Evolutionary conservation across 176 grass and related monocot genomes (phyloP).

Genomic region (Aegilops sharonensis): DNA sequence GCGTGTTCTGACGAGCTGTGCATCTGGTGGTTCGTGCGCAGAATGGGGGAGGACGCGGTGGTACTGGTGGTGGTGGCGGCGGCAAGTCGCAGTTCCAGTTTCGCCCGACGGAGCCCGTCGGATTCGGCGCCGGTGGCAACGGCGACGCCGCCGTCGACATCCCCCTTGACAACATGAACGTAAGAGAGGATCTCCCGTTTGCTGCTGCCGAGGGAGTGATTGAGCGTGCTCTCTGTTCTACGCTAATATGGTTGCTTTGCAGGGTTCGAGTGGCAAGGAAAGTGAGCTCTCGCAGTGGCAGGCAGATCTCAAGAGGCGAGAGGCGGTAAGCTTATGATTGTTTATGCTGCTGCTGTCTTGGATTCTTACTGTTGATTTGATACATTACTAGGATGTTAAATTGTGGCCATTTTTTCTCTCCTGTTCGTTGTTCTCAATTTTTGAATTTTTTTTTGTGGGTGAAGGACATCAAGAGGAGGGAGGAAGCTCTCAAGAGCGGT

Average conservation of each 20-base stretch:
- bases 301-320: conserved; percentile 70
- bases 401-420: conserved; percentile 3
- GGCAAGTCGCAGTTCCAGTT: conserved; percentile 49
- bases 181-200: conserved; percentile 31
- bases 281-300: conserved; percentile 76
- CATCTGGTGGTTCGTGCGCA: conserved; percentile 39
- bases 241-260: neutral
- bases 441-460: conserved; percentile 37
- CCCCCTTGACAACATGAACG: conserved; percentile 68
- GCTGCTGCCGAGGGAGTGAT: neutral
- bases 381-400: neutral
- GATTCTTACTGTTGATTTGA: neutral
- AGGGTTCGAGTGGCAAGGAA: conserved; percentile 66
- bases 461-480: conserved; percentile 79
- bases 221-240: neutral
- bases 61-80: conserved; percentile 4
- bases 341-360: neutral
- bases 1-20: neutral
- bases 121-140: conserved; percentile 45
- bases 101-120: conserved; percentile 40
- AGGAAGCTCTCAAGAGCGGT: conserved; percentile 69
- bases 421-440: neutral
- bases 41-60: conserved; percentile 53
- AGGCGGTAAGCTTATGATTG: conserved; percentile 40
- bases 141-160: conserved; percentile 55